Percentiles rank a stretch among this genome's conserved stretches.
Evolutionary conservation across 148 eudicot genomes (phyloP).

Genomic region (Amaranthus cruentus): DNA sequence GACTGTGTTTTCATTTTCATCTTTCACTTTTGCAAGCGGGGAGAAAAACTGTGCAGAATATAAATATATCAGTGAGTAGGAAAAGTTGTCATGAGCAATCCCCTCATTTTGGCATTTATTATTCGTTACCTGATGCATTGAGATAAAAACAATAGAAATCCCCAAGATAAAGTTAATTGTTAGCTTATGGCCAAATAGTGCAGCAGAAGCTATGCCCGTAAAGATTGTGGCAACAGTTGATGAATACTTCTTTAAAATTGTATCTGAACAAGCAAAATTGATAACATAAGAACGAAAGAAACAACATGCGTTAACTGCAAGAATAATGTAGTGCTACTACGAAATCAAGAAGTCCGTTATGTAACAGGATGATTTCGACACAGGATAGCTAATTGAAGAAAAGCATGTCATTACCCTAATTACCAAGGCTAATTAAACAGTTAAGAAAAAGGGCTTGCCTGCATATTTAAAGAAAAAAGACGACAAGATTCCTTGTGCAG

Average conservation of each 20-base stretch:
- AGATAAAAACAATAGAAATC: conserved; percentile 93
- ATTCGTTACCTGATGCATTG: conserved; percentile 92
- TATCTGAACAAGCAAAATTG: conserved; percentile 40
- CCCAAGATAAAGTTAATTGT: conserved; percentile 91
- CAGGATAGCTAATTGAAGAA: no score
- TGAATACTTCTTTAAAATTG: conserved; percentile 92
- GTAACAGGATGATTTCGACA: background rate
- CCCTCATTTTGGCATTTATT: background rate
- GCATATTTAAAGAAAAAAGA: conserved; percentile 74
- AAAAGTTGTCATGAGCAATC: background rate
- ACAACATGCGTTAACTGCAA: background rate
- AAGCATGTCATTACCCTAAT: background rate
- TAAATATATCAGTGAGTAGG: conserved; percentile 24
- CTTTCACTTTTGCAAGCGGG: conserved; percentile 80
- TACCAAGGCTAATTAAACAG: background rate
- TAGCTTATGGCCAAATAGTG: conserved; percentile 81
- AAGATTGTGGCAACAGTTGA: conserved; percentile 91
- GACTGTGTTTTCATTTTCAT: conserved; percentile 56
- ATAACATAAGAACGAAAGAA: background rate
- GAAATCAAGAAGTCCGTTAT: background rate
- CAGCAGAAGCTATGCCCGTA: conserved; percentile 94
- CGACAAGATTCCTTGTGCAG: conserved; percentile 63
- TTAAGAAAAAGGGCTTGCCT: conserved; percentile 29
- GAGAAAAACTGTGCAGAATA: conserved; percentile 76
- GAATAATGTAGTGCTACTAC: background rate